Percentiles rank a stretch among this genome's conserved stretches.
Conservation (phyloP, 768 basidiomycete genomes). For the Plicaturopsis crispa region DNA sequence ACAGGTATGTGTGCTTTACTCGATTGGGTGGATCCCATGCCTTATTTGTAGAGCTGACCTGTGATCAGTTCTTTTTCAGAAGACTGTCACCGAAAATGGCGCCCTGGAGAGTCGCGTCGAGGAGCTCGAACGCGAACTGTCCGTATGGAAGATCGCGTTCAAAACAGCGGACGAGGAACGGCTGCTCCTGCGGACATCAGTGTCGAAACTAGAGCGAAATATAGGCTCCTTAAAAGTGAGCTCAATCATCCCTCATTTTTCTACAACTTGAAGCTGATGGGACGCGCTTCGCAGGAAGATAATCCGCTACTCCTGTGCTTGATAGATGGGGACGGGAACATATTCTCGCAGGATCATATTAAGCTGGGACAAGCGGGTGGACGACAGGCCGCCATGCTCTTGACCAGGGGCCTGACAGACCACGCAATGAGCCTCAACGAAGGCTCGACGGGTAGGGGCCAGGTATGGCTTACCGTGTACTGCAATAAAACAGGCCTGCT, state of each 20-base stretch:
- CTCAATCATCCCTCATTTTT: constrained; percentile 2
- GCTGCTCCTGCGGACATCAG: constrained; percentile 17
- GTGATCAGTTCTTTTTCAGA: constrained; percentile 20
- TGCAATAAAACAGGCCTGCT: constrained; percentile 27
- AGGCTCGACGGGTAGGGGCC: constrained; percentile 16
- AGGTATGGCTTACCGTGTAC: constrained; percentile 29
- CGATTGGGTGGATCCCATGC: too few species aligned
- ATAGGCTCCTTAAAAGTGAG: constrained; percentile 24
- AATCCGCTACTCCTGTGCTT: constrained; percentile 29
- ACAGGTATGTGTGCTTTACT: constrained; percentile 16
- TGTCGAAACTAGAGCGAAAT: constrained; percentile 21
- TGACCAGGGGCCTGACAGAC: constrained; percentile 27
- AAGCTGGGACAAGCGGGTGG: constrained; percentile 24
- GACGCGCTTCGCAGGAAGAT: constrained; percentile 21
- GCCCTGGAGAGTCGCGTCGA: constrained; percentile 20
- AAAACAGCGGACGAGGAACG: constrained; percentile 26
- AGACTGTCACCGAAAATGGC: constrained; percentile 22
- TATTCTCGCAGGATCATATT: constrained; percentile 26
- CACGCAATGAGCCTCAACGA: constrained; percentile 17
- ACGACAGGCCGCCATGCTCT: constrained; percentile 24
- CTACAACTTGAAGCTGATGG: not conserved
- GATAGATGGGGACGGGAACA: constrained; percentile 33
- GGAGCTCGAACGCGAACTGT: constrained; percentile 31
- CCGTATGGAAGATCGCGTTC: constrained; percentile 31
- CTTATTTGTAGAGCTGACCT: not conserved